phyloP scores from a whole-genome alignment of 345 rosid species.

The Gossypioides kirkii region DNA sequence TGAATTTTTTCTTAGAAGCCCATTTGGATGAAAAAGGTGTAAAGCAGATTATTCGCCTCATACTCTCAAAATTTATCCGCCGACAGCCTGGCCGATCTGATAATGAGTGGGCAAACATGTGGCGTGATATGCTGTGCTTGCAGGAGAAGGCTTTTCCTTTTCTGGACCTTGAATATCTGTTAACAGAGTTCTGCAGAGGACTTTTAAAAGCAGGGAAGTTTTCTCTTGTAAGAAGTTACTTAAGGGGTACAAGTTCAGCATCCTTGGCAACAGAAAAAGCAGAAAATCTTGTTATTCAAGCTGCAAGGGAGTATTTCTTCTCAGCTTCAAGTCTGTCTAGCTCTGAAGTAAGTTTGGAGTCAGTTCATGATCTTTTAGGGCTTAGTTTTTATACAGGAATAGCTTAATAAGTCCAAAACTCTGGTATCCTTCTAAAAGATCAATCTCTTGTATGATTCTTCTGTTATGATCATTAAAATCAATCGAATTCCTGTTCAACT shows the following conservation, averaged over 20 bases:
- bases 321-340: constrained; percentile 88
- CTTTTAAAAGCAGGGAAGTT: constrained; percentile 94
- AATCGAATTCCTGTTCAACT: neutral
- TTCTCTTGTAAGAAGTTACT: constrained; percentile 90
- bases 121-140: constrained; percentile 83
- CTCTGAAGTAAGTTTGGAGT: constrained; percentile 59
- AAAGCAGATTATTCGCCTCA: constrained; percentile 85
- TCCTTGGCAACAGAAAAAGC: constrained; percentile 77
- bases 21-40: constrained; percentile 79
- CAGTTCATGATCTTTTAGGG: constrained; percentile 1
- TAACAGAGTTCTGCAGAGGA: constrained; percentile 93
- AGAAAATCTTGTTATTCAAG: constrained; percentile 85
- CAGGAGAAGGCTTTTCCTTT: constrained; percentile 87
- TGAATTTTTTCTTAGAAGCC: constrained; percentile 67
- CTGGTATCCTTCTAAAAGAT: neutral
- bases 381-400: constrained; percentile 9
- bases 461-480: neutral
- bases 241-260: constrained; percentile 85
- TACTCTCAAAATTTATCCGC: constrained; percentile 88
- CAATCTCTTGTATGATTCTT: neutral
- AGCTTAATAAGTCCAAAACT: neutral
- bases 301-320: constrained; percentile 91
- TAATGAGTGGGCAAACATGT: constrained; percentile 98
- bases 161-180: constrained; percentile 80
- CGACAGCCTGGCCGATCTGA: constrained; percentile 80